Evolutionary conservation across 2,329 filamentous ascomycete species (phyloP).

Genomic region (Dendryphion nanum): DNA sequence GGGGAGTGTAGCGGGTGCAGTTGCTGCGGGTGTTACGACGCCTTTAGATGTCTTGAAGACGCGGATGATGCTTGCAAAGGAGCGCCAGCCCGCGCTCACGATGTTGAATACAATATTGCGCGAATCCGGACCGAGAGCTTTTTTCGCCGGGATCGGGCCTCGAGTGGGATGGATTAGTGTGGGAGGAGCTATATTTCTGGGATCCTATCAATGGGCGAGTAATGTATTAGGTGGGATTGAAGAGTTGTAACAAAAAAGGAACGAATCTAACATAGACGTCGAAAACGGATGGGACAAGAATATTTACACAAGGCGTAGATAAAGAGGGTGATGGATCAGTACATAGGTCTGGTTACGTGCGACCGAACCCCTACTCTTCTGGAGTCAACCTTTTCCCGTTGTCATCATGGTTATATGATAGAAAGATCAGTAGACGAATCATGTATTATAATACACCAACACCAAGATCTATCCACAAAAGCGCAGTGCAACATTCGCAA

Average conservation of each 20-base stretch:
- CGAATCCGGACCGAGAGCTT: slow-evolving; percentile 64
- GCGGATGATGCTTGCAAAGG: slow-evolving; percentile 83
- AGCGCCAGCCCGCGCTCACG: slow-evolving; percentile 57
- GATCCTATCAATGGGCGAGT: slow-evolving; percentile 85
- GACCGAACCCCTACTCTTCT: too few species aligned
- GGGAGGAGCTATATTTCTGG: slow-evolving; percentile 90
- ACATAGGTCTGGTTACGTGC: too few species aligned
- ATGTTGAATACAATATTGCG: slow-evolving; percentile 65
- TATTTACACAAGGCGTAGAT: too few species aligned
- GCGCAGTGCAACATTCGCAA: too few species aligned
- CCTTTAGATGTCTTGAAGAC: slow-evolving; percentile 97
- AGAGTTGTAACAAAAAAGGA: slow-evolving; percentile 16
- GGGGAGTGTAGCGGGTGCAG: slow-evolving; percentile 77
- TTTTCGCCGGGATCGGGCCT: slow-evolving; percentile 76
- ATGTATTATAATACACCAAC: too few species aligned
- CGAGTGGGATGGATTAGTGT: slow-evolving; percentile 92
- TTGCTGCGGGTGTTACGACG: slow-evolving; percentile 86
- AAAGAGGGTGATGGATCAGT: too few species aligned
- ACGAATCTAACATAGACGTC: too few species aligned
- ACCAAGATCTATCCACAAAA: too few species aligned
- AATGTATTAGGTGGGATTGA: slow-evolving; percentile 62
- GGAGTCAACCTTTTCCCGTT: too few species aligned
- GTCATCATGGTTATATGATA: too few species aligned
- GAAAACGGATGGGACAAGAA: too few species aligned
- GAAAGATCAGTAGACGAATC: too few species aligned